These are phyloP conservation scores for Stentor coeruleus DNA, from an alignment of 73 alveolate species.

Conservation along the genomic window DNA sequence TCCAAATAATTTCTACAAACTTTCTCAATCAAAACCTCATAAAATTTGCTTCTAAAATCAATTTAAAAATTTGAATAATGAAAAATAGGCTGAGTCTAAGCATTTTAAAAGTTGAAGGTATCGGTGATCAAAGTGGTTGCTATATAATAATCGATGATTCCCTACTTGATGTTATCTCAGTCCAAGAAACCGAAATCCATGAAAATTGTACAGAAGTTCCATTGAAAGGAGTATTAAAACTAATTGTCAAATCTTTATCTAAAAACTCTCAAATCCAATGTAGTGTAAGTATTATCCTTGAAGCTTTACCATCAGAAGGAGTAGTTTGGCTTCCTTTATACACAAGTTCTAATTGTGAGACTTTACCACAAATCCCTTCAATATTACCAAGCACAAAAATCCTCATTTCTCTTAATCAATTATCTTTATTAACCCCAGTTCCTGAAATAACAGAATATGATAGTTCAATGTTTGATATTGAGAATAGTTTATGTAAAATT, in stretches of 20 bases:
- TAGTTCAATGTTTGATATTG: neutral
- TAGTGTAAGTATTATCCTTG: no score
- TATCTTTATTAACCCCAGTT: neutral
- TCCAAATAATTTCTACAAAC: no score
- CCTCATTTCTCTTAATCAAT: constrained; percentile 5
- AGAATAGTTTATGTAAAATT: neutral
- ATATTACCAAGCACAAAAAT: neutral
- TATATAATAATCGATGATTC: neutral
- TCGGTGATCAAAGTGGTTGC: neutral
- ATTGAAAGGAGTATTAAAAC: neutral
- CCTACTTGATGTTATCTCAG: neutral
- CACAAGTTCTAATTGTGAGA: neutral
- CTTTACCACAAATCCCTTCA: neutral
- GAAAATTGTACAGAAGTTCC: neutral
- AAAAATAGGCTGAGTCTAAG: no score
- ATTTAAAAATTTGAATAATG: neutral
- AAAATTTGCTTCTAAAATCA: no score
- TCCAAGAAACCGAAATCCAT: neutral
- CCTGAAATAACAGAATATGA: constrained; percentile 18
- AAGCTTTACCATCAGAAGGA: constrained; percentile 10
- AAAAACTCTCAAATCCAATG: neutral
- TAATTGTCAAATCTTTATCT: neutral
- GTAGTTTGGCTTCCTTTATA: neutral
- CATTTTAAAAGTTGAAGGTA: neutral
- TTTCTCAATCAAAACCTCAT: no score